Percentiles rank a stretch among this genome's conserved stretches.
These are phyloP conservation scores for Trypanosoma grayi DNA, from an alignment of 208 protist genomes.

Conservation along the genomic window DNA sequence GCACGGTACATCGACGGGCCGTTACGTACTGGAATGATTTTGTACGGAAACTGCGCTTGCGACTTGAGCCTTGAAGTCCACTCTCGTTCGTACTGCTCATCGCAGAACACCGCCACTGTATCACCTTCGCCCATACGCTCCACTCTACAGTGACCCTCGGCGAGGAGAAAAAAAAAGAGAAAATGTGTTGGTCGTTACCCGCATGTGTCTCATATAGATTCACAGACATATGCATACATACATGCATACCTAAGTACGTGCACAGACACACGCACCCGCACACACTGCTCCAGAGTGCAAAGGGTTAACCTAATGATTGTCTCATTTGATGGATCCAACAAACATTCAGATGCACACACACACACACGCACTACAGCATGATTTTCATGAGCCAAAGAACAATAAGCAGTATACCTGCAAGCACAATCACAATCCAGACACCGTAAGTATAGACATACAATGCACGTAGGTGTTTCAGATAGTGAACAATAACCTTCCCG, in stretches of 20 bases:
- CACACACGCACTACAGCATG: conserved; percentile 1
- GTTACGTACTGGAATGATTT: conserved; percentile 34
- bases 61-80: not conserved
- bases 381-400: conserved; percentile 8
- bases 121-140: conserved; percentile 18
- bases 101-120: conserved; percentile 33
- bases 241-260: too few relatives aligned
- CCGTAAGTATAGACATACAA: conserved; percentile 78
- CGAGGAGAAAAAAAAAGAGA: conserved; percentile 11
- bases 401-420: conserved; percentile 23
- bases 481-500: conserved; percentile 86
- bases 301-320: too few relatives aligned
- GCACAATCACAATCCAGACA: conserved; percentile 30
- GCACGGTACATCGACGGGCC: conserved; percentile 31
- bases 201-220: too few relatives aligned
- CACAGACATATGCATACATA: not conserved
- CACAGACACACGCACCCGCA: too few relatives aligned
- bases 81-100: conserved; percentile 8
- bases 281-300: too few relatives aligned
- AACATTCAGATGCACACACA: not conserved
- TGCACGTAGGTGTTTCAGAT: conserved; percentile 71
- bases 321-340: too few relatives aligned
- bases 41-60: conserved; percentile 23
- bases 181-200: conserved; percentile 1
- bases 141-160: conserved; percentile 15